Conservation (phyloP, 768 basidiomycete species). For the Auricularia heimuer region DNA sequence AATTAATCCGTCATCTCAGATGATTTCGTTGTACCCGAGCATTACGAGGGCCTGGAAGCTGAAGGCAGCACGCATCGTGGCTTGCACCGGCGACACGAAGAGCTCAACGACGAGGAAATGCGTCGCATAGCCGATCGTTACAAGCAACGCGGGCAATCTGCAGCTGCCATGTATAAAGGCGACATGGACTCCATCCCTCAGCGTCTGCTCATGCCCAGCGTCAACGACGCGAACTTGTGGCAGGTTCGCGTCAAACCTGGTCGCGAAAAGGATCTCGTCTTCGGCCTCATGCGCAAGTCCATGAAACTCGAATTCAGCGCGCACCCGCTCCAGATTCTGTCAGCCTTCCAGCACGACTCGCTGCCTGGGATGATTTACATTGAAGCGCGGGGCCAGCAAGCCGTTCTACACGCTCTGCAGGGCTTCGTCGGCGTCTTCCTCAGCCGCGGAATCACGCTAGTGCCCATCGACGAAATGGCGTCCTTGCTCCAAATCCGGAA, state of each 20-base stretch:
- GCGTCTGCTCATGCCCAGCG: slow-evolving; percentile 88
- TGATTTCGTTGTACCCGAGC: background rate
- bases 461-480: slow-evolving; percentile 97
- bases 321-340: slow-evolving; percentile 74
- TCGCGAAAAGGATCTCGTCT: slow-evolving; percentile 85
- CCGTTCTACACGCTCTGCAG: slow-evolving; percentile 74
- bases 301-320: slow-evolving; percentile 73
- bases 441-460: slow-evolving; percentile 69
- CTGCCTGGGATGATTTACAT: slow-evolving; percentile 94
- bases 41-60: background rate
- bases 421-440: slow-evolving; percentile 92
- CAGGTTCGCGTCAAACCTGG: slow-evolving; percentile 92
- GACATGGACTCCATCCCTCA: slow-evolving; percentile 93
- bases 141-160: slow-evolving; percentile 32
- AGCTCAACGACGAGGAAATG: slow-evolving; percentile 68
- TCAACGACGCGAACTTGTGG: slow-evolving; percentile 93
- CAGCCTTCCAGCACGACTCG: slow-evolving; percentile 94
- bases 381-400: slow-evolving; percentile 80
- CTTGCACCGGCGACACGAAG: slow-evolving; percentile 48
- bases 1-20: background rate
- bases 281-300: slow-evolving; percentile 90
- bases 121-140: slow-evolving; percentile 83
- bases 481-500: slow-evolving; percentile 92
- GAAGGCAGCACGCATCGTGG: slow-evolving; percentile 13
- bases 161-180: slow-evolving; percentile 67